A percentile compares a stretch with the other conserved stretches of the same genome.
Conservation (phyloP, 2,329 filamentous ascomycete species). For the Penicillium sp. region DNA sequence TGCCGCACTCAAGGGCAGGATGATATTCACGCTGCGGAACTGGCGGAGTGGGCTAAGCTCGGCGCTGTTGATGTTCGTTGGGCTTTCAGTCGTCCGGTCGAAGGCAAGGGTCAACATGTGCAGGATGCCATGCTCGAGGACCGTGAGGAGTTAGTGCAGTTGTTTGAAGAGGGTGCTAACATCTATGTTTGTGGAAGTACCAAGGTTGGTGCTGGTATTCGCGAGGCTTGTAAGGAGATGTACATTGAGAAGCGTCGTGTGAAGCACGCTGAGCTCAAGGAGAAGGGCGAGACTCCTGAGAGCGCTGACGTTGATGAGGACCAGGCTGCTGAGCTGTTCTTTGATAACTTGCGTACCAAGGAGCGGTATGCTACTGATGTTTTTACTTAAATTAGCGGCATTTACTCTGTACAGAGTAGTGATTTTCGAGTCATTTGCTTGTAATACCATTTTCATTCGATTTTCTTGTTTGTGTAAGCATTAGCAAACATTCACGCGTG, state of each 20-base stretch:
- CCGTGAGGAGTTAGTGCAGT: conserved; percentile 43
- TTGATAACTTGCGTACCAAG: conserved; percentile 42
- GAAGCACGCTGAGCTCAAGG: conserved; percentile 38
- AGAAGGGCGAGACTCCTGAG: conserved; percentile 37
- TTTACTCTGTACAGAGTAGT: too few species aligned
- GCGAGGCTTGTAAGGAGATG: conserved; percentile 41
- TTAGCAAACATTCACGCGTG: too few species aligned
- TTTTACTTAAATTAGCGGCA: conserved; percentile 41
- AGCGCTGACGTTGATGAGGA: conserved; percentile 26
- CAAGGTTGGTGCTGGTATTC: conserved; percentile 52
- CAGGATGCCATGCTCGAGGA: conserved; percentile 56
- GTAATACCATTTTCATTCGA: background rate
- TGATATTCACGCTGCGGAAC: conserved; percentile 37
- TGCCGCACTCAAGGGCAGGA: conserved; percentile 38
- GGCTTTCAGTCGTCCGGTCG: conserved; percentile 58
- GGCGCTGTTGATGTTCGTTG: conserved; percentile 64
- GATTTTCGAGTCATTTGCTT: background rate
- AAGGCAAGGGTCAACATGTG: conserved; percentile 54
- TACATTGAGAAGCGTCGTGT: conserved; percentile 28
- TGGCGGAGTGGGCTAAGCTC: conserved; percentile 58
- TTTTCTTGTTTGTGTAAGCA: too few species aligned
- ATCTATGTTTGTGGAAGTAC: conserved; percentile 67
- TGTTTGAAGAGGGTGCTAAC: conserved; percentile 55
- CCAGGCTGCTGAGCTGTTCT: conserved; percentile 30
- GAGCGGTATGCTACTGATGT: conserved; percentile 63